Evolutionary conservation across 2,329 filamentous ascomycete species (phyloP), one percentile per base, ranked within the genome.

Genomic region (Calonectria crousiana): DNA sequence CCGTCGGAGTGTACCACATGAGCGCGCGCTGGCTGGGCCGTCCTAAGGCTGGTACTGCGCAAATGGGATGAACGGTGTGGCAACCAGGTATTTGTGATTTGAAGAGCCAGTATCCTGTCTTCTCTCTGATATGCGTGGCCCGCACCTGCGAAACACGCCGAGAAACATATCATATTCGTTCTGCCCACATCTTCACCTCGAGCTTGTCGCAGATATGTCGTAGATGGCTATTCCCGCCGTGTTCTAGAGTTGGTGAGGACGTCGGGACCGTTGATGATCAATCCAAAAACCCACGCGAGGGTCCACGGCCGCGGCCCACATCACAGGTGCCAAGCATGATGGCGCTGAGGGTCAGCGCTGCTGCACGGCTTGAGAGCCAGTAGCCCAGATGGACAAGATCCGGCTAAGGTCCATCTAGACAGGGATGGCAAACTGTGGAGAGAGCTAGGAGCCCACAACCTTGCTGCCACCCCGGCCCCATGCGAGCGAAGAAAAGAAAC

Each of bases 381-480:
- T 44, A 70, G 52, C 69, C 69, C 30, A 73, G 69, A 73, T 69
- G 60, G 67, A 71, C 74, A 71, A 75, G 74, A 75, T 75, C 74
- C 49, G 71, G 56, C 74, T 75, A 71, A 75, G 73, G 66, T 71
- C 67, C 49, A 69, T 66, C 74, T 71, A 52, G 56, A 71, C 71
- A 74, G 68, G 71, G 71, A 75, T 75, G 14, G 30, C 64, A 74
- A 69, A 75, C 66, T 75, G 74, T 75, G 74, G 74, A 75, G 74
- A 74, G 71, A 72, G 69, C 67, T 62, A 66, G 36, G 56, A 65
- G 52, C 49, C 67, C 66, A 44, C 49, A 70, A 52, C 58, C 51
- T 67, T 47, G 69, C 65, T 65, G 49, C 69, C 58, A 51, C 67
- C 60, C 60, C 58, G 51, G 72, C 38, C 67, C 65, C 71, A 73